Conservation (phyloP, 2,329 filamentous ascomycete genomes). For the Penicillium brevicompactum region DNA sequence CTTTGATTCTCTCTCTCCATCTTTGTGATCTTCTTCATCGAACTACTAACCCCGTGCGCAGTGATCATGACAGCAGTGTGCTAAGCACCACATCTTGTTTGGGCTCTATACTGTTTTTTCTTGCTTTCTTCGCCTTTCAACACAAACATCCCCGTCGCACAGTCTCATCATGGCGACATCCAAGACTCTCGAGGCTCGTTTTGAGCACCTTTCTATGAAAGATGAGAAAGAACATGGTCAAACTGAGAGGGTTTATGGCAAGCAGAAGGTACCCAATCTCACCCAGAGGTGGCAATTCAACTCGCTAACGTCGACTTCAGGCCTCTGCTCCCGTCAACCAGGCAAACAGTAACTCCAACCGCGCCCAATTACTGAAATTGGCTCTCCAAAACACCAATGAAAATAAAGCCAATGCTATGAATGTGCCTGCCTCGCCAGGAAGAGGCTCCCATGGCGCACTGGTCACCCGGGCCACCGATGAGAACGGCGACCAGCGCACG, state of each 20-base stretch:
- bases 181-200: constrained; percentile 78
- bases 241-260: constrained; percentile 61
- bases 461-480: constrained; percentile 50
- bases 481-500: constrained; percentile 37
- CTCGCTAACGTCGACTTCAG: constrained; percentile 36
- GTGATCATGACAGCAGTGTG: constrained; percentile 12
- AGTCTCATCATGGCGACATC: constrained; percentile 67
- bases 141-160: constrained; percentile 3
- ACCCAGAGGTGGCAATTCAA: neutral
- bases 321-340: constrained; percentile 49
- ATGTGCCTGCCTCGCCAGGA: constrained; percentile 62
- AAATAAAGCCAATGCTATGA: constrained; percentile 56
- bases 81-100: constrained; percentile 2
- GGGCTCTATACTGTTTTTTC: neutral
- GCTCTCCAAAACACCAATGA: constrained; percentile 77
- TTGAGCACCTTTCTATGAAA: constrained; percentile 86
- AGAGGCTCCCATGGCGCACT: constrained; percentile 56
- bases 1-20: constrained; percentile 14
- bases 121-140: constrained; percentile 9
- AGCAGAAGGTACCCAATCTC: constrained; percentile 68
- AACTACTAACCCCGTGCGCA: constrained; percentile 9
- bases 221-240: constrained; percentile 77
- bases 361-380: constrained; percentile 83
- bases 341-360: constrained; percentile 56
- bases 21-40: constrained; percentile 10